Conservation (phyloP, 1,284 basidiomycete genomes). For the Apiotrichum gamsii region DNA sequence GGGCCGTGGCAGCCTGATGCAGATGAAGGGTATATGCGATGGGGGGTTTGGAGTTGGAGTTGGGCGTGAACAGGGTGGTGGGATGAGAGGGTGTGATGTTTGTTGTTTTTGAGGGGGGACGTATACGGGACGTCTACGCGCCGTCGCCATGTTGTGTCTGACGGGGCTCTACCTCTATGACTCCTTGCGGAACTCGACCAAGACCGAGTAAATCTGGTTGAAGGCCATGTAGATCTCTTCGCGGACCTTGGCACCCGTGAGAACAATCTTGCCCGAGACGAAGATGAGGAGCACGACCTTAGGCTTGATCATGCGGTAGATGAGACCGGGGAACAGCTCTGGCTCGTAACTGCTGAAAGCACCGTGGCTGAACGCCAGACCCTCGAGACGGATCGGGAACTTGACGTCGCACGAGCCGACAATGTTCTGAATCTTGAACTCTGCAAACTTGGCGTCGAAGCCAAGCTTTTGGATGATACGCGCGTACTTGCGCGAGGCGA, state of each 20-base stretch:
- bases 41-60: not conserved
- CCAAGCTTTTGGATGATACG: conserved; percentile 99
- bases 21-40: conserved; percentile 4
- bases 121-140: not conserved
- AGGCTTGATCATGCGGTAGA: conserved; percentile 99
- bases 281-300: conserved; percentile 99
- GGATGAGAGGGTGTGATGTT: not conserved
- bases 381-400: conserved; percentile 97
- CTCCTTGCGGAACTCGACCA: conserved; percentile 52
- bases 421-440: conserved; percentile 99
- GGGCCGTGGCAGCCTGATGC: not conserved
- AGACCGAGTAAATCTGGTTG: conserved; percentile 95
- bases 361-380: conserved; percentile 95
- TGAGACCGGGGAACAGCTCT: conserved; percentile 97
- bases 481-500: conserved; percentile 98
- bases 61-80: not conserved
- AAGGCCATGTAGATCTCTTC: conserved; percentile 99
- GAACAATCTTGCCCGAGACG: conserved; percentile 97
- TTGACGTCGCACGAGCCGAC: conserved; percentile 98
- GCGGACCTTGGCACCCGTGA: conserved; percentile 98
- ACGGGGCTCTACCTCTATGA: conserved; percentile 25
- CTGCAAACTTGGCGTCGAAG: conserved; percentile 98
- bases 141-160: too few species aligned
- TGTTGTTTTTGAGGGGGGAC: too few species aligned
- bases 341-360: conserved; percentile 98